Percentiles rank a stretch among this genome's conserved stretches.
Conservation (phyloP, 2,329 filamentous ascomycete species). For the Ramichloridium luteum region DNA sequence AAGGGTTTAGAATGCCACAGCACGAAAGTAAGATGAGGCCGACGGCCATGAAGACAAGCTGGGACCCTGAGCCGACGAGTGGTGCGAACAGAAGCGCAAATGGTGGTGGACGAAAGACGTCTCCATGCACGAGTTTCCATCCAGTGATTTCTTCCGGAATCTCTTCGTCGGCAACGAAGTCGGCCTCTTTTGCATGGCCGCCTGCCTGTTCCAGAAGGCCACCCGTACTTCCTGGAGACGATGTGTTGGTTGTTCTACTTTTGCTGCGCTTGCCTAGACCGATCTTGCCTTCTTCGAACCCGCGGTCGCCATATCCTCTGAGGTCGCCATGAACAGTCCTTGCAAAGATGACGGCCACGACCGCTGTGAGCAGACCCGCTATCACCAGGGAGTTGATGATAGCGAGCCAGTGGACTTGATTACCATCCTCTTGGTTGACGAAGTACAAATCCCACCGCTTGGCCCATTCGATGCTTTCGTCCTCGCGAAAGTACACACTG, state of each 20-base stretch:
- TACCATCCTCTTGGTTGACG: slow-evolving; percentile 71
- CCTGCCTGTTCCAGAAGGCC: slow-evolving; percentile 26
- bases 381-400: slow-evolving; percentile 82
- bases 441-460: slow-evolving; percentile 86
- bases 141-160: slow-evolving; percentile 67
- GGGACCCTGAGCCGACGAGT: slow-evolving; percentile 72
- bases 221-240: slow-evolving; percentile 38
- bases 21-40: slow-evolving; percentile 51
- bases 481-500: slow-evolving; percentile 80
- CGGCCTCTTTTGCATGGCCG: slow-evolving; percentile 39
- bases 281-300: slow-evolving; percentile 54
- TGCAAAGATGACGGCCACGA: slow-evolving; percentile 69
- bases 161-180: slow-evolving; percentile 56
- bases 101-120: slow-evolving; percentile 66
- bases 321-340: slow-evolving; percentile 69
- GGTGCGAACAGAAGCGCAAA: slow-evolving; percentile 65
- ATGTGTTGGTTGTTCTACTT: too few relatives aligned
- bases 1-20: slow-evolving; percentile 69
- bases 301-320: slow-evolving; percentile 56
- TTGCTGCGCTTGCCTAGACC: slow-evolving; percentile 39
- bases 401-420: slow-evolving; percentile 74
- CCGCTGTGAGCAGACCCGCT: slow-evolving; percentile 62
- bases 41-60: slow-evolving; percentile 69
- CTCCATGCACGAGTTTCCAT: slow-evolving; percentile 81
- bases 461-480: slow-evolving; percentile 66